phyloP scores from a whole-genome alignment of 78 protist species.

The Isochrysis galbana region DNA sequence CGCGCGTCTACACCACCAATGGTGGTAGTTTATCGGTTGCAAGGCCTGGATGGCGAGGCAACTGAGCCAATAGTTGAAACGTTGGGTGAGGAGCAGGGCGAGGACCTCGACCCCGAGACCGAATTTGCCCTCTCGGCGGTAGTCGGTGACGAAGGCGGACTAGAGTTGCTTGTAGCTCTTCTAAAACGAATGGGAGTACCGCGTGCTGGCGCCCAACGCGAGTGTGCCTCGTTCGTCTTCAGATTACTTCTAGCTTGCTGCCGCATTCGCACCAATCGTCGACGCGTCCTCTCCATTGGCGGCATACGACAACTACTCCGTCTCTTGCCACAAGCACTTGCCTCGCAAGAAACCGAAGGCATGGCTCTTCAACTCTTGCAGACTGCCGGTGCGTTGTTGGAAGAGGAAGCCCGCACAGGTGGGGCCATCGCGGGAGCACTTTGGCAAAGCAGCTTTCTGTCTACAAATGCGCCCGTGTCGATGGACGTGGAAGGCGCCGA shows the following conservation, averaged over 20 bases:
- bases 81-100: slow-evolving; percentile 42
- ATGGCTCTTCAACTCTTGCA: not conserved
- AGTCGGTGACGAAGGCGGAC: slow-evolving; percentile 39
- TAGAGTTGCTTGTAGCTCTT: not conserved
- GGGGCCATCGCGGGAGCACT: not conserved
- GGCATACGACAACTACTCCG: not conserved
- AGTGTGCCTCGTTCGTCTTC: not conserved
- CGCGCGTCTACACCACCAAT: slow-evolving; percentile 61
- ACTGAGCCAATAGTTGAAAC: slow-evolving; percentile 76
- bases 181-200: not conserved
- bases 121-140: slow-evolving; percentile 62
- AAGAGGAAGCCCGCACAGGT: not conserved
- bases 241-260: not conserved
- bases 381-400: not conserved
- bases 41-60: slow-evolving; percentile 89
- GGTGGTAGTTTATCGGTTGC: slow-evolving; percentile 81
- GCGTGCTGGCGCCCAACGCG: not conserved
- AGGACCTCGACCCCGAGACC: slow-evolving; percentile 73
- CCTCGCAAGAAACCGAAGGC: not conserved
- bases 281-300: not conserved
- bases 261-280: not conserved
- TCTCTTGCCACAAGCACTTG: not conserved
- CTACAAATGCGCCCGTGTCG: too few species aligned
- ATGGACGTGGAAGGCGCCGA: not conserved
- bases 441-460: too few species aligned